Conservation (phyloP, 345 rosid species). For the Bruguiera parviflora region DNA sequence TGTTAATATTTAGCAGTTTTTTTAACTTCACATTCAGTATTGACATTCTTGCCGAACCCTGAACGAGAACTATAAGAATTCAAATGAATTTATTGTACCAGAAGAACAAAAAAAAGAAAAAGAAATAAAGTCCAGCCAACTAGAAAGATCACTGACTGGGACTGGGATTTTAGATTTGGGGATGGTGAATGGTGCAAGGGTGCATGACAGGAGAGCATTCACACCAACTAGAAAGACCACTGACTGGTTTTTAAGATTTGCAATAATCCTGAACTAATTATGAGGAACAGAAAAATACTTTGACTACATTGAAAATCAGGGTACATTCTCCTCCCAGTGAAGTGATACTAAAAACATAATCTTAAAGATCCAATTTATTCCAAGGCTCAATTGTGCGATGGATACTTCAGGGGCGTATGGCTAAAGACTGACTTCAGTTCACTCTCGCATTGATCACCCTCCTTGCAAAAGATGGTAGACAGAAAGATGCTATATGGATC, state of each 20-base stretch:
- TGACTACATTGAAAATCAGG: not conserved
- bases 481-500: conserved; percentile 92
- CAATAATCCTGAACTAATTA: not conserved
- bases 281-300: not conserved
- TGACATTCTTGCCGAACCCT: too few relatives aligned
- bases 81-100: too few relatives aligned
- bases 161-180: too few relatives aligned
- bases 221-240: not conserved
- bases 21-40: too few relatives aligned
- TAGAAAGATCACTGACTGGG: too few relatives aligned
- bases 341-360: conserved; percentile 7
- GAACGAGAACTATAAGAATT: too few relatives aligned
- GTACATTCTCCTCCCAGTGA: conserved; percentile 2
- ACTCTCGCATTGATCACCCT: conserved; percentile 61
- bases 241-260: conserved; percentile 19
- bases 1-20: too few relatives aligned
- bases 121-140: too few relatives aligned
- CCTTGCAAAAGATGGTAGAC: conserved; percentile 90
- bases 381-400: conserved; percentile 14
- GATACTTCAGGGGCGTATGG: conserved; percentile 4
- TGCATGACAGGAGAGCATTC: too few relatives aligned
- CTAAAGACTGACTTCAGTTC: conserved; percentile 24
- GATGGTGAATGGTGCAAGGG: too few relatives aligned
- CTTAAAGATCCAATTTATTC: conserved; percentile 19
- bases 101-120: too few relatives aligned